Evolutionary conservation across 352 stramenopile genomes (phyloP), one percentile per base, ranked within the genome.

Genomic region (Thraustochytrium striatum): DNA sequence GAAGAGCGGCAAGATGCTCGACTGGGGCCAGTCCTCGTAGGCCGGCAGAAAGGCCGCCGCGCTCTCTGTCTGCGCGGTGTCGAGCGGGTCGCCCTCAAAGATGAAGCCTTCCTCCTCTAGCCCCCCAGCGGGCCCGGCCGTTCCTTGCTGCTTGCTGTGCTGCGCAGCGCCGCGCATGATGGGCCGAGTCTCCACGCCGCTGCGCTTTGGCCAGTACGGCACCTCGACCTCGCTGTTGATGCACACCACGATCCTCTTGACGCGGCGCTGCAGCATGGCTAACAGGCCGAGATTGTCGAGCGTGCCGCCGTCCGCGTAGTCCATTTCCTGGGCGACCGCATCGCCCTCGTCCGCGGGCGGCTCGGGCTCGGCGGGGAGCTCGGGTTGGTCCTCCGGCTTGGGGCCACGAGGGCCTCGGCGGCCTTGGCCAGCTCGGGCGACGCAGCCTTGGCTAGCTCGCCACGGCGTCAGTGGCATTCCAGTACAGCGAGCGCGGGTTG

Each of bases 211-310:
- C 7, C 32, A 43, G n/a, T 61, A 16, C 43, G 65, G 65, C 1
- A 75, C 25, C 11, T n/a, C 11, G 25, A 80, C 28, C 13, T 80
- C 58, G 25, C 55, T 80, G 57, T 80, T 80, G 36, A 80, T 28
- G 41, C 44, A 72, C 19, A 69, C 55, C 19, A 52, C 41, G 28
- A 80, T 69, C 32, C 70, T 32, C 0, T 32, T 16, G 21, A 80
- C 70, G 2, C 38, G 25, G 16, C 70, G 53, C 47, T 80, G 70
- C n/a, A 80, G 33, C 55, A 80, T 69, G 41, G 70, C 55, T 8
- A 80, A 47, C 19, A 80, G 11, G 25, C 70, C 70, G 38, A 70
- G 11, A 32, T 80, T 80, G n/a, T 80, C 70, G n/a, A 80, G 21
- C 32, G 33, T 38, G 21, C 70, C 70, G 32, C 70, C 70, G 28